Evolutionary conservation across 2,329 filamentous ascomycete species (phyloP), one percentile per base, ranked within the genome.

Genomic region (Nothomitra cinnamomea): DNA sequence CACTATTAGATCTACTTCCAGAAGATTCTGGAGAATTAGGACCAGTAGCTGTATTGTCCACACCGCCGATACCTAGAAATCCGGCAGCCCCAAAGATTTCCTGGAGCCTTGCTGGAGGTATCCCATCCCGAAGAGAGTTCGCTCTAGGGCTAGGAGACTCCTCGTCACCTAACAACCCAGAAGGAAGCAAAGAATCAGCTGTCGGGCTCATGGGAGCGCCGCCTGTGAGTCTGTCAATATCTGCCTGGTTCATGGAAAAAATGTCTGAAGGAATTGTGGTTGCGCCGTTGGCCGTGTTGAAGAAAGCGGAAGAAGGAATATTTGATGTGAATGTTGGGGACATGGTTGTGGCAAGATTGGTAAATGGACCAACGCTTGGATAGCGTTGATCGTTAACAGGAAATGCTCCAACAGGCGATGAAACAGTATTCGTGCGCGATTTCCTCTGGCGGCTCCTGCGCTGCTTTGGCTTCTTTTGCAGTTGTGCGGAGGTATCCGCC

Each of bases 161-260:
- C 49, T 85, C 82, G 52, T 83, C 79, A 4, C 74, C 74, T 51
- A 80, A 72, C 2, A 83, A 69, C 56, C 77, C 79, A 1, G 85
- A 84, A 0, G 86, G 86, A 15, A 94, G 69, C 2, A 90, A 71
- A 15, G 82, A 76, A 25, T 83, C 80, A 1, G 85, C 86, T 2
- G 83, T 84, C 1, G 86, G 86, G 60, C 84, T 89, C 64, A 90
- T 77, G 1, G 83, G 83, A 1, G 83, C 85, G 25, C 78, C 80
- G 17, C 73, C 76, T 2, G 75, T 79, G 36, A 83, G 64, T 17
- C 72, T 72, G 55, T 78, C 77, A 3, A 82, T 67, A 17, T 83
- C 80, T 1, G 78, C 75, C 32, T 85, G 82, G 4, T 77, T 78
- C 53, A 80, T 24, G 24, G 10, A 12, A 35, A 49, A 35, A 32